Percentiles rank a stretch among this genome's conserved stretches.
phyloP scores from a whole-genome alignment of 2,329 filamentous ascomycete species.

The Talaromyces sp. region DNA sequence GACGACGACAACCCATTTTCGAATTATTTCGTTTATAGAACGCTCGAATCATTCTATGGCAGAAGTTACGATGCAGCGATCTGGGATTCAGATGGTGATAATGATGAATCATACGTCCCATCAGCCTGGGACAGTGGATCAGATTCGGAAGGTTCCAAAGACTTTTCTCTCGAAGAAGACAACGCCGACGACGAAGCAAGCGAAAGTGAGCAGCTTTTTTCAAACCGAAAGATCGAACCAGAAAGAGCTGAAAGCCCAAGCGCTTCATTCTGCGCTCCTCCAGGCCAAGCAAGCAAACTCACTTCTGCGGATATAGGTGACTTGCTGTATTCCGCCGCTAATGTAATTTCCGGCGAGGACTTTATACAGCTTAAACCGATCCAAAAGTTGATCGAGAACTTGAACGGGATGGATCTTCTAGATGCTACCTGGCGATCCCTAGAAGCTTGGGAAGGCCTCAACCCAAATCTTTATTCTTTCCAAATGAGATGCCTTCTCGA shows the following conservation, averaged over 20 bases:
- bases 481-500: not conserved
- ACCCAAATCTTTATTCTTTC: not conserved
- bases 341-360: not conserved
- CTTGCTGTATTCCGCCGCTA: not conserved
- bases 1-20: not conserved
- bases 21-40: constrained; percentile 5
- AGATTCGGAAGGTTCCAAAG: not conserved
- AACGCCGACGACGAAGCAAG: constrained; percentile 3
- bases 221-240: not conserved
- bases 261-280: not conserved
- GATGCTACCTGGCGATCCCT: constrained; percentile 6
- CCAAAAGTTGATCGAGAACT: not conserved
- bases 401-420: constrained; percentile 3
- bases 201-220: not conserved
- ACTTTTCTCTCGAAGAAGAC: not conserved
- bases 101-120: not conserved
- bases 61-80: not conserved
- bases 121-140: not conserved
- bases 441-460: constrained; percentile 1
- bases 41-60: not conserved
- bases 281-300: not conserved
- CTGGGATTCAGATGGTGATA: constrained; percentile 2
- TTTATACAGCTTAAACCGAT: not conserved
- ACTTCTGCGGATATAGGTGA: not conserved
- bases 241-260: not conserved